Base-by-base conservation (phyloP, 1,284 basidiomycete genomes). In the Trichosporon coremiiforme region DNA sequence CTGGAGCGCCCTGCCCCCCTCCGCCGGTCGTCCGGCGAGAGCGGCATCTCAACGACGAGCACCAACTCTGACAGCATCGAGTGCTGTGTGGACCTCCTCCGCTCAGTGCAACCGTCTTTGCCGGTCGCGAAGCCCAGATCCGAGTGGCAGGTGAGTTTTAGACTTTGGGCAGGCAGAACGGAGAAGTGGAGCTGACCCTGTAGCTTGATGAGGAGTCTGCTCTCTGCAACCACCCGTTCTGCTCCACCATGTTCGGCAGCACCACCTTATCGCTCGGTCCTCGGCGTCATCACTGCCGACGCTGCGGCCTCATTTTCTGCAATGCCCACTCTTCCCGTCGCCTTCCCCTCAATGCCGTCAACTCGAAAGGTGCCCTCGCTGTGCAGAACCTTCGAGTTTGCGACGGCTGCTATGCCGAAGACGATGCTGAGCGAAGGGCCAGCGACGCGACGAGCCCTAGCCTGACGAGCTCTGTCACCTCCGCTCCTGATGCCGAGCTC, bases 281-380 rank as follows among this genome's bases (percentile, higher is more conserved):
- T 13, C 72, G 81, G 6, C 73, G 80, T 36, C 81, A 82, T 68
- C 81, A 82, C 74, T 82, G 81, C 70, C 76, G 81, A 1, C 63
- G 75, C 41, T 82, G 81, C 60, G 81, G 81, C 15, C 71, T 74
- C 45, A 71, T 81, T 57, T 80, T 76, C 73, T 82, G 81, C 70
- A 67, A 71, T 35, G 20, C 66, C 1, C 81, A 82, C 70, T 77
- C 79, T 7, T 67, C 75, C 8, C 75, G 75, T 25, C 73, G 70
- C 29, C 73, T 73, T 29, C 72, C 68, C 4, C 74, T 74, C 1
- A 70, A 71, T 45, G 65, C 67, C 20, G 38, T 67, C 53, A 73
- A 76, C 57, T 33, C 29, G 15, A 41, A 67, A 47, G 70, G 72
- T 20, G 68, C 74, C 17, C 72, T 71, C 9, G 15, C 64, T 50